A percentile compares a stretch with the other conserved stretches of the same genome.
Evolutionary conservation across 148 eudicot genomes (phyloP).

Genomic region (Silene latifolia): DNA sequence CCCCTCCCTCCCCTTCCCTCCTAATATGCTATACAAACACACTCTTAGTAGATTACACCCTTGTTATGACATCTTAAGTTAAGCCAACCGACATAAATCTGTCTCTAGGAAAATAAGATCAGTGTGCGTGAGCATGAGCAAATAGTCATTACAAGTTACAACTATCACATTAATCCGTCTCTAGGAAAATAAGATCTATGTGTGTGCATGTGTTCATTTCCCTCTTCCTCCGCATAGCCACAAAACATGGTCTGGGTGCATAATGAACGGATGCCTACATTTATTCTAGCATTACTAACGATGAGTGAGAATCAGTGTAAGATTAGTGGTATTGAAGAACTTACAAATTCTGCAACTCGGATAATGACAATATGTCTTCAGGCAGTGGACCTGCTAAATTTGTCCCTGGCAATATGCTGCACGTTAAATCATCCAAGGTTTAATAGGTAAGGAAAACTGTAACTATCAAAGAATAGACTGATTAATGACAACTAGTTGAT

Average conservation of each 20-base stretch:
- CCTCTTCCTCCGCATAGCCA: background rate
- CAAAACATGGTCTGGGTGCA: background rate
- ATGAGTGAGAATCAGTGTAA: background rate
- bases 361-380: slow-evolving; percentile 29
- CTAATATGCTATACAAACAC: no score
- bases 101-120: no score
- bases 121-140: no score
- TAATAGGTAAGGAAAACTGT: background rate
- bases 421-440: slow-evolving; percentile 6
- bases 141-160: no score
- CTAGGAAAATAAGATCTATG: no score
- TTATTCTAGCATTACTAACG: background rate
- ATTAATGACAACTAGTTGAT: background rate
- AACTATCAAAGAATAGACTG: background rate
- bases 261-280: background rate
- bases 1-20: no score
- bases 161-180: no score
- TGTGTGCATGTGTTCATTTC: no score
- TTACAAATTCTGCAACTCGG: slow-evolving; percentile 30
- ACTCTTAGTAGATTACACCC: no score
- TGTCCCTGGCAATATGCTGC: slow-evolving; percentile 30
- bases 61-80: no score
- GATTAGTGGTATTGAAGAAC: slow-evolving; percentile 3
- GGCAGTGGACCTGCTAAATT: slow-evolving; percentile 29
- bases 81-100: no score